Evolutionary conservation across 768 basidiomycete species (phyloP).

Genomic region (Dacryopinax primogenitus): DNA sequence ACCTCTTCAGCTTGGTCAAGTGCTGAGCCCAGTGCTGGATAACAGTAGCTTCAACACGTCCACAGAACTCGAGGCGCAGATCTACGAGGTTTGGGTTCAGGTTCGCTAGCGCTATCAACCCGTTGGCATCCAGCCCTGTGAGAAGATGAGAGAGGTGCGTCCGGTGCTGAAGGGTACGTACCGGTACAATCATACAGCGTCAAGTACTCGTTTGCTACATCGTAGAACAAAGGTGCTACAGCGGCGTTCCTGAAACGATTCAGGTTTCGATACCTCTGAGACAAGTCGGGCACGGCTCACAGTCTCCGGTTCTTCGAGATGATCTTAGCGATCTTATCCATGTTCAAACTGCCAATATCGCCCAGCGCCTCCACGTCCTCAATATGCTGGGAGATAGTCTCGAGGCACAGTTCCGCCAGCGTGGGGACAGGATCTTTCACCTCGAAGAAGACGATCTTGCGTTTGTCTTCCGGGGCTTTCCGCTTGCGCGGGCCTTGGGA

Average conservation of each 20-base stretch:
- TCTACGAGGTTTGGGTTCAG: constrained; percentile 75
- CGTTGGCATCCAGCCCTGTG: constrained; percentile 54
- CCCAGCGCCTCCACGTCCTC: constrained; percentile 81
- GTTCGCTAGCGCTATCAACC: constrained; percentile 54
- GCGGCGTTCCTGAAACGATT: constrained; percentile 47
- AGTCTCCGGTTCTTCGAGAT: constrained; percentile 68
- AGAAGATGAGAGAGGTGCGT: not conserved
- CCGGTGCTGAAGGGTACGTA: constrained; percentile 26
- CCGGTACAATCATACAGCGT: constrained; percentile 82
- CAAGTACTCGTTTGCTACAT: constrained; percentile 49
- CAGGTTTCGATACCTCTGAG: not conserved
- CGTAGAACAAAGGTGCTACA: constrained; percentile 78
- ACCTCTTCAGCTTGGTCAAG: constrained; percentile 50
- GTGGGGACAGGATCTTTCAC: constrained; percentile 46
- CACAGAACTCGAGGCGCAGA: constrained; percentile 76
- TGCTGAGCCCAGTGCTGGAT: constrained; percentile 46
- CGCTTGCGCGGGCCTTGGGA: constrained; percentile 47
- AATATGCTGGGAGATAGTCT: constrained; percentile 76
- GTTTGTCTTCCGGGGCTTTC: constrained; percentile 50
- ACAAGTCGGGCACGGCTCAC: constrained; percentile 38
- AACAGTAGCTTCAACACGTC: constrained; percentile 55
- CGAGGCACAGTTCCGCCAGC: constrained; percentile 68
- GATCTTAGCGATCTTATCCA: constrained; percentile 72
- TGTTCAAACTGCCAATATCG: constrained; percentile 71
- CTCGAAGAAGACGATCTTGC: constrained; percentile 56